Base-by-base conservation (phyloP, 495 filamentous ascomycete genomes). In the Elasticomyces elasticus region DNA sequence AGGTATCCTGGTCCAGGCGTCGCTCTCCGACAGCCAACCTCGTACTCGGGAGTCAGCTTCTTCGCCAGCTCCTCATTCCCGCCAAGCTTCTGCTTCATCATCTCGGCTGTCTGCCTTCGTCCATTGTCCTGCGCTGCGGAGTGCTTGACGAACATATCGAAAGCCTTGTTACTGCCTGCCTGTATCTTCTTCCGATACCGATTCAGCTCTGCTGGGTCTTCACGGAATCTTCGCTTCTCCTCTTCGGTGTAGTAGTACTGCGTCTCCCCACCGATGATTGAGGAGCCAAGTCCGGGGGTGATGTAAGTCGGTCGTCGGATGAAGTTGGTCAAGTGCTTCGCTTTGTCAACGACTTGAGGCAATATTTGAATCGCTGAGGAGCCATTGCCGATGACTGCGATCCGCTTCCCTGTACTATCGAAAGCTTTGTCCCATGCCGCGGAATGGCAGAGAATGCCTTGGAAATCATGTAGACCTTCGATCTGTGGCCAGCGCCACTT, bases 11-110 rank as follows among this genome's bases (percentile, higher is more conserved):
- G 55, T 19, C 64, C 64, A 5, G 64, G 64, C n/a, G 64, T 63
- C 6, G 64, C 52, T 45, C 64, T 37, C 12, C 64, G 62, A 41
- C 64, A 67, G 9, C 64, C 64, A 12, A 61, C 57, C 25, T 60
- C 56, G 55, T 64, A 67, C 44, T 65, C 60, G 15, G 64, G 64
- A 11, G 60, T 66, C 19, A 66, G 51, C 38, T 63, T 66, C 9
- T 23, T 22, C 52, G 52, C 52, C 3, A 55, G 44, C 6, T 55
- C 52, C 17, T 55, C 52, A 38, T 73, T 63, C 41, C 66, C 44
- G n/a, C 65, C 67, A 3, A 75, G 60, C 49, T 70, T 68, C 25
- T 66, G 55, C 10, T 60, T 55, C 71, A 74, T 74, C 52, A 55
- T 55, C 4, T 55, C 52, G n/a, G 52, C 52, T 13, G 52, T 55